Evolutionary conservation across 1,284 basidiomycete species (phyloP).

Genomic region (Malassezia dermatis): DNA sequence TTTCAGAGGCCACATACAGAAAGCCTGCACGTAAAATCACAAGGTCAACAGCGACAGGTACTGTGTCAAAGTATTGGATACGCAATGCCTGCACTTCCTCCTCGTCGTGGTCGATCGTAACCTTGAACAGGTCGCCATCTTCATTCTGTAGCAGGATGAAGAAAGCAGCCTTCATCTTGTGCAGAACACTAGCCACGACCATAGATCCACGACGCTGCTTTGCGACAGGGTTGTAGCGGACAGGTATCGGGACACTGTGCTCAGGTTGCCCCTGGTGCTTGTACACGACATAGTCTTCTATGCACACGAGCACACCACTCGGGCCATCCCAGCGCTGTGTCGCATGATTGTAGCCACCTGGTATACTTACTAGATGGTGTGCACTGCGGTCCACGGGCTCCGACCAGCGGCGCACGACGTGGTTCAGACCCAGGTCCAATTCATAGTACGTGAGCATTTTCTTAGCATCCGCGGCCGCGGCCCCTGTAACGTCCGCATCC

Average conservation of each 20-base stretch:
- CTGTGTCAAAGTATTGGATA: conserved; percentile 48
- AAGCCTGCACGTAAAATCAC: conserved; percentile 45
- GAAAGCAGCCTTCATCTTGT: conserved; percentile 46
- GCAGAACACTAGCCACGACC: conserved; percentile 41
- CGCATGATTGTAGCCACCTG: conserved; percentile 44
- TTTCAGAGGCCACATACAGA: conserved; percentile 42
- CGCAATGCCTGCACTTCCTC: conserved; percentile 37
- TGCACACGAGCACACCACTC: conserved; percentile 45
- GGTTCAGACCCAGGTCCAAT: conserved; percentile 46
- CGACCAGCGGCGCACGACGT: conserved; percentile 45
- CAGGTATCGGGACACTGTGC: conserved; percentile 47
- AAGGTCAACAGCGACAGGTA: conserved; percentile 37
- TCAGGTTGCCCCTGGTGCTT: conserved; percentile 40
- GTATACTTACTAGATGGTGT: conserved; percentile 40
- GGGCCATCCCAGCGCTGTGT: conserved; percentile 45
- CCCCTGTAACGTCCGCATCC: conserved; percentile 40
- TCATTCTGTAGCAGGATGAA: conserved; percentile 45
- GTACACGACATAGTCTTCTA: conserved; percentile 46
- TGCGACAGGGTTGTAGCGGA: conserved; percentile 8
- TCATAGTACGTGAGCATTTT: conserved; percentile 47
- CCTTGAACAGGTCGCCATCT: conserved; percentile 46
- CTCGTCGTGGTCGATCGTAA: conserved; percentile 46
- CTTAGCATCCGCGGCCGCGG: conserved; percentile 28
- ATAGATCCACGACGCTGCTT: conserved; percentile 29
- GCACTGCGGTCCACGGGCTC: conserved; percentile 36